phyloP scores from a whole-genome alignment of 2,329 filamentous ascomycete species.

The Fusarium buxicola region DNA sequence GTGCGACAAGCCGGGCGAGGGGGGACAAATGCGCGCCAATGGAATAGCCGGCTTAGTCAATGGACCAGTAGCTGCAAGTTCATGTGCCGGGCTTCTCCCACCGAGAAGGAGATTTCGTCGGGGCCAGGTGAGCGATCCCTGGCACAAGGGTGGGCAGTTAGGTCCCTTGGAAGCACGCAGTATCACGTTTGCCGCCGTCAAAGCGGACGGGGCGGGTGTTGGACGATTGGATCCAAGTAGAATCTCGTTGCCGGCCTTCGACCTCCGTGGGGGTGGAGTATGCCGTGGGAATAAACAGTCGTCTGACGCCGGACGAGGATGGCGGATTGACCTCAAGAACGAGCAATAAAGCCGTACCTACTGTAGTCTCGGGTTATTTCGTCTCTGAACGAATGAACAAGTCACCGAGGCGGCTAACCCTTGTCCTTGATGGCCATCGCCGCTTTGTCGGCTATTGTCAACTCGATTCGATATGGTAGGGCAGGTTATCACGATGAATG shows the following conservation, averaged over 20 bases:
- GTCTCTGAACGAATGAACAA: conserved; percentile 25
- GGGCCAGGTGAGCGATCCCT: conserved; percentile 22
- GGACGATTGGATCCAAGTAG: conserved; percentile 16
- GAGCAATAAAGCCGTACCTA: conserved; percentile 10
- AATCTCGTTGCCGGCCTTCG: conserved; percentile 38
- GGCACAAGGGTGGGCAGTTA: conserved; percentile 22
- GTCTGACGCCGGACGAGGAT: conserved; percentile 17
- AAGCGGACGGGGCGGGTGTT: conserved; percentile 19
- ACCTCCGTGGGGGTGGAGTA: conserved; percentile 46
- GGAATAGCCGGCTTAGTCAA: conserved; percentile 39
- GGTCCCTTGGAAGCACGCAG: conserved; percentile 10
- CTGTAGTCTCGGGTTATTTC: conserved; percentile 24
- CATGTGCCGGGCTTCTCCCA: conserved; percentile 35
- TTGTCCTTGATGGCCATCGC: conserved; percentile 12
- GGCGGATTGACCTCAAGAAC: conserved; percentile 24
- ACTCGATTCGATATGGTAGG: conserved; percentile 2
- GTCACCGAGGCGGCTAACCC: conserved; percentile 28
- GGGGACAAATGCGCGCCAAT: conserved; percentile 46
- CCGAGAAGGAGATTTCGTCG: conserved; percentile 19
- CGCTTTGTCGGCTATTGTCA: conserved; percentile 8
- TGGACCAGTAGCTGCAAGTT: conserved; percentile 27
- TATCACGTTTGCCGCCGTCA: conserved; percentile 20
- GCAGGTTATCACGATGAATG: conserved; percentile 1
- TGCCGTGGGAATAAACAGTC: conserved; percentile 38
- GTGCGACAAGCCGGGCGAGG: conserved; percentile 26